These are phyloP conservation scores for Phytophthora meadii DNA, from an alignment of 352 stramenopile genomes.

Conservation along the genomic window DNA sequence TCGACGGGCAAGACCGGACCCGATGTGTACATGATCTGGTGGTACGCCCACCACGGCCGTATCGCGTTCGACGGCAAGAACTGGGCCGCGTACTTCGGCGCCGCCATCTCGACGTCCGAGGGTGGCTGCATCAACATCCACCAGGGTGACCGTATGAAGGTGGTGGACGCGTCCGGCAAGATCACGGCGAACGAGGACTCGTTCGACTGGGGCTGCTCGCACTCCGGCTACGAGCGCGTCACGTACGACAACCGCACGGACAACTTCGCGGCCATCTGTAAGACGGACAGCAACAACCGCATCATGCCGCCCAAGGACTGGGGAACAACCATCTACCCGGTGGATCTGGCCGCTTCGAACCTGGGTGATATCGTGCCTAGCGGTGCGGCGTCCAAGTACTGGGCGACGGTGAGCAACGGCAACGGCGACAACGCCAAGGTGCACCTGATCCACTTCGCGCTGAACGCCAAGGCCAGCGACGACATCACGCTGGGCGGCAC, in stretches of 20 bases:
- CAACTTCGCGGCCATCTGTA: conserved; percentile 61
- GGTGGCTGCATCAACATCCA: conserved; percentile 74
- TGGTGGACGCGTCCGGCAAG: conserved; percentile 49
- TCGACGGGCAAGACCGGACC: conserved; percentile 48
- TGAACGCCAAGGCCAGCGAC: conserved; percentile 49
- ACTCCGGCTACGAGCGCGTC: conserved; percentile 68
- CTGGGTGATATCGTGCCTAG: conserved; percentile 61
- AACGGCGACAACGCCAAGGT: conserved; percentile 55
- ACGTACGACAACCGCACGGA: conserved; percentile 56
- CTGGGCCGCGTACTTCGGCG: conserved; percentile 71
- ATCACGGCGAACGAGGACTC: conserved; percentile 49
- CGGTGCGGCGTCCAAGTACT: conserved; percentile 46
- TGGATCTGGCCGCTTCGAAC: conserved; percentile 54
- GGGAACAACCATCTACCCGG: conserved; percentile 61
- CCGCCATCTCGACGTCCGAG: conserved; percentile 61
- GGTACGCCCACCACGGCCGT: conserved; percentile 71
- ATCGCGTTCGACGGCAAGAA: conserved; percentile 66
- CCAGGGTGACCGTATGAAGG: conserved; percentile 72
- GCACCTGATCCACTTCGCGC: conserved; percentile 65
- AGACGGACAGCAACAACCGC: conserved; percentile 77
- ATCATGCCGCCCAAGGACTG: conserved; percentile 69
- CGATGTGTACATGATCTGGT: conserved; percentile 76
- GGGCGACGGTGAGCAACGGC: conserved; percentile 67
- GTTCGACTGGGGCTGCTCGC: conserved; percentile 68
- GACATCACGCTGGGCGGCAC: conserved; percentile 62